Base-by-base conservation (phyloP, 1,284 basidiomycete species). In the Hypsizygus ulmarius region DNA sequence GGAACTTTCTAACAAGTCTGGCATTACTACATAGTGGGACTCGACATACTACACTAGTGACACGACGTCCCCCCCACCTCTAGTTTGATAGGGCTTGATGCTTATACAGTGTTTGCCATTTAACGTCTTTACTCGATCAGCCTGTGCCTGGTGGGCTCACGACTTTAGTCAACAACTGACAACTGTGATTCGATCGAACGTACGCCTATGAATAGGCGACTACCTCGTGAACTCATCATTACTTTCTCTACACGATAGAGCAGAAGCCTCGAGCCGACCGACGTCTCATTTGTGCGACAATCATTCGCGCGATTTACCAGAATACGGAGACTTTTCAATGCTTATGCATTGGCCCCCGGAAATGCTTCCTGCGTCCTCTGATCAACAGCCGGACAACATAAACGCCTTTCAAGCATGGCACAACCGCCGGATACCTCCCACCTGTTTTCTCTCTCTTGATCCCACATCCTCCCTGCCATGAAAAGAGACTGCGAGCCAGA, bases 381-480 rank as follows among this genome's bases (percentile, higher is more conserved):
- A 30, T 19, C 25, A 16, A 44, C 3, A 19, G 16, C 43, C 39
- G 33, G 43, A 10, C 2, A 36, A 37, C 19, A 46, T 12, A 35
- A 51, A 45, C 40, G 54, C 46, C 45, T 46, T 25, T 29, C 16
- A 41, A 39, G 40, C 48, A 21, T 55, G 45, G 32, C 34, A 49
- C 19, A 48, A 37, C 28, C 29, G 25, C 12, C 14, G 25, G 41
- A 15, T 27, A 30, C 9, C 39, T 25, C 25, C 42, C 43, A 14
- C 36, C 25, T 28, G 9, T 9, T 10, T 30, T 15, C 14, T 32
- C 25, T 12, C n/a, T 6, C 18, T n/a, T 5, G 29, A 5, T 43
- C 34, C 30, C 25, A 15, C 27, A 25, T 38, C 25, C 42, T 25
- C 21, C 28, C 19, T 15, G 25, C 18, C 40, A 55, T 53, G 54